These are phyloP conservation scores for Phyllosticta paracitricarpa DNA, from an alignment of 2,329 filamentous ascomycete species.

Conservation along the genomic window DNA sequence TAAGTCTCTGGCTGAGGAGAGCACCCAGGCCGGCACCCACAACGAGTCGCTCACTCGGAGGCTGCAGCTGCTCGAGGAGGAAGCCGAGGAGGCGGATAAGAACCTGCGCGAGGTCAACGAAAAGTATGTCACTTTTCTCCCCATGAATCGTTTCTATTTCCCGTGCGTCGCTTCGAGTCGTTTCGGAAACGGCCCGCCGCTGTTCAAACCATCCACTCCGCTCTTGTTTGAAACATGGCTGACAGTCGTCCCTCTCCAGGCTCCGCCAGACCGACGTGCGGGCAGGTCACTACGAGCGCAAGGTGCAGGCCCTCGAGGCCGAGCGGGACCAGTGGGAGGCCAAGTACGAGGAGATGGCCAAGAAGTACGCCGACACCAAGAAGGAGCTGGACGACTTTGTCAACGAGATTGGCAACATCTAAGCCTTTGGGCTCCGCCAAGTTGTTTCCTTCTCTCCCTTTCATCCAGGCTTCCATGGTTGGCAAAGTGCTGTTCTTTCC, in stretches of 20 bases:
- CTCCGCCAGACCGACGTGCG: conserved; percentile 99
- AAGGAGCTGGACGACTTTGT: conserved; percentile 90
- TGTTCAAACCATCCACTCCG: neutral
- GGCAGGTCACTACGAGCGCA: conserved; percentile 97
- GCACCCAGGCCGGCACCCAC: conserved; percentile 72
- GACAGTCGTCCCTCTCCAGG: conserved; percentile 39
- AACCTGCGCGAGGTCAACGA: conserved; percentile 94
- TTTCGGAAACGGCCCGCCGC: neutral
- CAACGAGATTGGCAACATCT: conserved; percentile 87
- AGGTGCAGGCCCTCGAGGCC: conserved; percentile 91
- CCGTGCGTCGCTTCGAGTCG: conserved; percentile 5
- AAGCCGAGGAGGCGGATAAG: conserved; percentile 94
- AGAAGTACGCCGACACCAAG: conserved; percentile 75
- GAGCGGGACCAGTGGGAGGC: conserved; percentile 89
- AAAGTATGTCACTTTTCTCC: conserved; percentile 58
- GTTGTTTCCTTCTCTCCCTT: neutral
- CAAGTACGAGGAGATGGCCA: conserved; percentile 96
- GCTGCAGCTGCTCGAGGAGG: conserved; percentile 93
- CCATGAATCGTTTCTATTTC: conserved; percentile 7
- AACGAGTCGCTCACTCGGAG: conserved; percentile 87
- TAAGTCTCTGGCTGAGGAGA: conserved; percentile 79
- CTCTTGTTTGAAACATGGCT: neutral
- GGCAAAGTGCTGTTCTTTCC: conserved; percentile 3
- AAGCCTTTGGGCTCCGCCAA: conserved; percentile 30
- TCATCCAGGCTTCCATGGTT: conserved; percentile 4